phyloP scores from a whole-genome alignment of 441 rosid genomes.

The Rhodomyrtus psidioides region DNA sequence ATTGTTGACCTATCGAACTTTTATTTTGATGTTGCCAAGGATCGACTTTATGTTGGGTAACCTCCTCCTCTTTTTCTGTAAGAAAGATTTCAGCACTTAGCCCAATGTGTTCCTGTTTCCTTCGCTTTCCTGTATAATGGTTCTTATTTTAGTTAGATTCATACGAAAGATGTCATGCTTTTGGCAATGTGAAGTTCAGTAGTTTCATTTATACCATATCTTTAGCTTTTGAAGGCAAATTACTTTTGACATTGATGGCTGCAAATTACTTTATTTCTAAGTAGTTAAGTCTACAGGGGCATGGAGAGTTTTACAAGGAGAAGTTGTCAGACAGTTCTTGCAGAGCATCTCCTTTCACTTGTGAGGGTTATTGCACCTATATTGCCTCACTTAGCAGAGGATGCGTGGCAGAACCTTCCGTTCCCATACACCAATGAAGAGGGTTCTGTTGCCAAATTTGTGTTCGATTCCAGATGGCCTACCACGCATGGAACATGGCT shows the following conservation, averaged over 20 bases:
- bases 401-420: constrained; percentile 94
- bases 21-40: constrained; percentile 96
- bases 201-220: background rate
- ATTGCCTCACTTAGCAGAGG: constrained; percentile 94
- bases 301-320: constrained; percentile 64
- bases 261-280: background rate
- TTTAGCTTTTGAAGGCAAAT: background rate
- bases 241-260: background rate
- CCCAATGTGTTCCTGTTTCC: background rate
- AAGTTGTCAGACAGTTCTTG: constrained; percentile 97
- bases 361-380: constrained; percentile 84
- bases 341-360: constrained; percentile 78
- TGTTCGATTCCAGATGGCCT: constrained; percentile 95
- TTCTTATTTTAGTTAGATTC: background rate
- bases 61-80: background rate
- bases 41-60: constrained; percentile 97
- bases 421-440: constrained; percentile 41
- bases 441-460: constrained; percentile 62
- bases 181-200: background rate
- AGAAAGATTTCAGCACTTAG: background rate
- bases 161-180: background rate
- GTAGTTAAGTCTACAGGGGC: constrained; percentile 49
- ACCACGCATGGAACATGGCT: constrained; percentile 51
- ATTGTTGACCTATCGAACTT: constrained; percentile 93
- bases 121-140: background rate